A percentile compares a stretch with the other conserved stretches of the same genome.
Conservation (phyloP, 306 rosid species). For the Carpinus viminea region DNA sequence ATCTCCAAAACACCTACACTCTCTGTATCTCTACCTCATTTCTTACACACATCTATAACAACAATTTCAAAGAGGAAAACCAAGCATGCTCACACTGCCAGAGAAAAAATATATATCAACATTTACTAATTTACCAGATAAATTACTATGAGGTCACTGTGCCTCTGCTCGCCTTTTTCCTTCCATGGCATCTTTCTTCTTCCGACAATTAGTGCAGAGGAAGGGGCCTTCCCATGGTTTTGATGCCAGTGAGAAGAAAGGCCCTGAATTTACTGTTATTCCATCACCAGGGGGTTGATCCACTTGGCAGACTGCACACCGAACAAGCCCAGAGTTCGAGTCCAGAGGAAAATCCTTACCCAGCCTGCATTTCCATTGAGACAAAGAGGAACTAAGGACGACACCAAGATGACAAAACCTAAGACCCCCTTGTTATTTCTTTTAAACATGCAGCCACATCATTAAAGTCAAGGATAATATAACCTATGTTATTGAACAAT, state of each 20-base stretch:
- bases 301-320: slow-evolving; percentile 94
- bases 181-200: slow-evolving; percentile 97
- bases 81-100: slow-evolving; percentile 84
- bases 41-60: slow-evolving; percentile 58
- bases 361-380: slow-evolving; percentile 62
- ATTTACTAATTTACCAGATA: slow-evolving; percentile 47
- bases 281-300: slow-evolving; percentile 82
- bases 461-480: too few species aligned
- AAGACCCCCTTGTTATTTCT: background rate
- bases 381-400: slow-evolving; percentile 20
- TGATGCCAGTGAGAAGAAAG: slow-evolving; percentile 81
- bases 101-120: slow-evolving; percentile 53
- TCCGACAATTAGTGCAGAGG: slow-evolving; percentile 77
- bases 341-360: slow-evolving; percentile 74
- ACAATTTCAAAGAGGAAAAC: slow-evolving; percentile 45
- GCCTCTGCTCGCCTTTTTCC: slow-evolving; percentile 75
- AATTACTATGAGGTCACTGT: slow-evolving; percentile 58
- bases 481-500: background rate
- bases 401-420: background rate
- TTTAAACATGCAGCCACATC: background rate
- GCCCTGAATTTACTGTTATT: slow-evolving; percentile 72
- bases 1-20: slow-evolving; percentile 50
- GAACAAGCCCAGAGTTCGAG: slow-evolving; percentile 69
- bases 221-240: slow-evolving; percentile 96
- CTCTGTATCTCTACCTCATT: slow-evolving; percentile 67